phyloP scores from a whole-genome alignment of 768 basidiomycete genomes.

The Trametes meyenii region DNA sequence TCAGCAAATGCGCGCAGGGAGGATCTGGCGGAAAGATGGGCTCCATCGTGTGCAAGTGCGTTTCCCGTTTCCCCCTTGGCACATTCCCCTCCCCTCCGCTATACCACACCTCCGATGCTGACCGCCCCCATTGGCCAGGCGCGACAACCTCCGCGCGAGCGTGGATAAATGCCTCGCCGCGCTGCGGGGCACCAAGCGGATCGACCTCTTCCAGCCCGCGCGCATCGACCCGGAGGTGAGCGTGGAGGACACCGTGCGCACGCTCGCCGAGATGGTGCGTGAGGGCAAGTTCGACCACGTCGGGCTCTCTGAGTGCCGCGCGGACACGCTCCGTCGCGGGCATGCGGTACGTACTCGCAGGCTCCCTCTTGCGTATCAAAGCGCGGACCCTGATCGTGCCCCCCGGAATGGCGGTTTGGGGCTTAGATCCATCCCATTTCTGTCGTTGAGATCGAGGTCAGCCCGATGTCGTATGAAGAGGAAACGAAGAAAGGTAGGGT shows the following conservation, averaged over 20 bases:
- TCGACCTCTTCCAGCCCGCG: slow-evolving; percentile 62
- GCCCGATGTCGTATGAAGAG: slow-evolving; percentile 57
- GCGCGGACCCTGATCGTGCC: too few species aligned
- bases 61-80: not conserved
- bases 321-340: slow-evolving; percentile 46
- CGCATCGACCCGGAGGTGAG: slow-evolving; percentile 42
- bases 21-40: not conserved
- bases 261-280: slow-evolving; percentile 45
- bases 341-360: slow-evolving; percentile 23
- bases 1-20: too few species aligned
- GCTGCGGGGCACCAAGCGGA: slow-evolving; percentile 51
- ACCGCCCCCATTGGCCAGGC: slow-evolving; percentile 26
- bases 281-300: slow-evolving; percentile 64
- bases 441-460: slow-evolving; percentile 69
- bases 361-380: not conserved
- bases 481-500: slow-evolving; percentile 47
- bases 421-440: slow-evolving; percentile 49
- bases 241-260: slow-evolving; percentile 42
- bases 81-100: not conserved
- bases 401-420: not conserved
- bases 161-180: slow-evolving; percentile 45
- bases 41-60: not conserved
- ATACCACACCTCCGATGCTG: not conserved
- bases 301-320: slow-evolving; percentile 56
- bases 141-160: slow-evolving; percentile 49